Evolutionary conservation across 2,329 filamentous ascomycete species (phyloP).

Genomic region (Trichoderma breve): DNA sequence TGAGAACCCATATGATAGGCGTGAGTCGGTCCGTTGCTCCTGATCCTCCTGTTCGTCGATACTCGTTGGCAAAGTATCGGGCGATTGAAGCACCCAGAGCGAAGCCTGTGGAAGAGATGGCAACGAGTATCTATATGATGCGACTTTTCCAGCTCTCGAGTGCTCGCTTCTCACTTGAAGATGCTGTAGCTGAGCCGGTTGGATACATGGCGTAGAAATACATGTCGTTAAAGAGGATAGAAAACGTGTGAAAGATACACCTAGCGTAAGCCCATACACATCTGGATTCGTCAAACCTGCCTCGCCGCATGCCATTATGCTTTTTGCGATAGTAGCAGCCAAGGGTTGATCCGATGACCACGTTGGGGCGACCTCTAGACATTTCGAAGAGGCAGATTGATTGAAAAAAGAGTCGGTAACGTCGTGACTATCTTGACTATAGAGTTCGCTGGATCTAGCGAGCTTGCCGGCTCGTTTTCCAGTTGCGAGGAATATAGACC

Average conservation of each 20-base stretch:
- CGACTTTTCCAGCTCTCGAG: conserved; percentile 37
- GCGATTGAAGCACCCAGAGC: not conserved
- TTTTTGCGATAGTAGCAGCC: conserved; percentile 32
- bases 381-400: conserved; percentile 27
- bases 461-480: conserved; percentile 38
- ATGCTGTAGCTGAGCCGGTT: conserved; percentile 35
- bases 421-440: conserved; percentile 27
- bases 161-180: conserved; percentile 39
- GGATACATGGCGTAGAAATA: conserved; percentile 33
- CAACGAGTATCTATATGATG: conserved; percentile 36
- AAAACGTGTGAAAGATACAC: conserved; percentile 38
- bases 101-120: conserved; percentile 24
- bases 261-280: conserved; percentile 38
- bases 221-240: conserved; percentile 39
- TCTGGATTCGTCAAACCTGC: conserved; percentile 38
- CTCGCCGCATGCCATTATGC: conserved; percentile 30
- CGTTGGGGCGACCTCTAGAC: conserved; percentile 29
- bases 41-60: not conserved
- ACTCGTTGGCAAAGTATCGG: not conserved
- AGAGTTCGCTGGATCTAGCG: conserved; percentile 26
- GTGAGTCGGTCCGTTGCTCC: not conserved
- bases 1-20: conserved; percentile 20
- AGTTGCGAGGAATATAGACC: conserved; percentile 53
- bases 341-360: conserved; percentile 39
- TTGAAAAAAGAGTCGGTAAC: conserved; percentile 24